Base-by-base conservation (phyloP, 495 filamentous ascomycete species). In the Xylaria cubensis region DNA sequence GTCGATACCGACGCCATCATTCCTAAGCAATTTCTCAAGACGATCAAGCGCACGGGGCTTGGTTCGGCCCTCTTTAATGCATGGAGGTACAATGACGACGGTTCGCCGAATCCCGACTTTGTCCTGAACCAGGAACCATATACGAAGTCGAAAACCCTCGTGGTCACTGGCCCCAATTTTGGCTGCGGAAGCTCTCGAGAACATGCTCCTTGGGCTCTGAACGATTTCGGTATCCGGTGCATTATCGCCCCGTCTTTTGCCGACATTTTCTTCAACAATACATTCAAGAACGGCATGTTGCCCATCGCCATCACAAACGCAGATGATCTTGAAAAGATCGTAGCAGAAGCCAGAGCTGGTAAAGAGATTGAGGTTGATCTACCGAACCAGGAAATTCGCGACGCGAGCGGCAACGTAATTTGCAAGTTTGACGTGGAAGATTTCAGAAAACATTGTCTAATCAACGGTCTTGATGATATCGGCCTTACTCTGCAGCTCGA, bases 231-330 rank as follows among this genome's bases (percentile, higher is more conserved):
- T 70, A 96, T 99, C 84, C 93, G 91, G 77, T 94, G 92, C 79
- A 87, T 98, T 73, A 97, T 98, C 75, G 96, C 95, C 1, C 93
- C 94, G 13, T 93, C 90, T 19, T 99, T 92, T 77, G 95, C 94
- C 71, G 96, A 99, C 78, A 99, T 99, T 82, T 98, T 98, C 89
- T 97, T 94, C 90, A 99, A 98, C 88, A 99, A 99, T 85, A 97
- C 93, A 21, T 98, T 98, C 89, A 99, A 99, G 88, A 99, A 99
- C 84, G 96, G 95, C 82, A 99, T 99, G 96, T 88, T 99, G 48
- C 95, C 95, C 34, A 88, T 98, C 73, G 82, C 86, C 48, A 92
- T 99, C 80, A 84, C 86, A 44, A 88, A 95, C 80, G 79, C 90
- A 59, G 86, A 75, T 10, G 88, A 86, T 19, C 86, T 98, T 4